Percentiles rank a stretch among this genome's conserved stretches.
Conservation (phyloP, 164 flowering plant species). For the Tetracentron sinense region DNA sequence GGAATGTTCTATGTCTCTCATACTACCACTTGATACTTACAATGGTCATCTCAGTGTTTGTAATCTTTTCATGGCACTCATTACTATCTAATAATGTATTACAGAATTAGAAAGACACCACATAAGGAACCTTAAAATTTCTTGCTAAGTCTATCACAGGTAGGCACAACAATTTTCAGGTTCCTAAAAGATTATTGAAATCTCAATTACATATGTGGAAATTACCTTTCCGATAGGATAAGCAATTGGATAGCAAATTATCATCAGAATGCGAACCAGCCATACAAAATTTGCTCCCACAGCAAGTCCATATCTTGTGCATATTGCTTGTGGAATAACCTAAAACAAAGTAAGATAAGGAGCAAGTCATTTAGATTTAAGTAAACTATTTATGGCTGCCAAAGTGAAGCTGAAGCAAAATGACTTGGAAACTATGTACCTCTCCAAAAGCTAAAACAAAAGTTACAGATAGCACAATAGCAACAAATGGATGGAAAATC, state of each 20-base stretch:
- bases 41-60: no score
- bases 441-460: slow-evolving; percentile 95
- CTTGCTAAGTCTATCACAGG: no score
- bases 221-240: slow-evolving; percentile 94
- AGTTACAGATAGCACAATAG: slow-evolving; percentile 89
- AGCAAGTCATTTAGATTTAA: neutral
- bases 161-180: no score
- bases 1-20: no score
- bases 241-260: slow-evolving; percentile 84
- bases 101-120: no score
- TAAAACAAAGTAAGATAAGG: slow-evolving; percentile 20
- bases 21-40: no score
- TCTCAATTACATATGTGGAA: slow-evolving; percentile 1
- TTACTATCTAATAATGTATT: no score
- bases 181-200: no score
- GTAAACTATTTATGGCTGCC: neutral
- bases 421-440: slow-evolving; percentile 38
- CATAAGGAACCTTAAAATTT: no score
- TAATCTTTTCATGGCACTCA: no score
- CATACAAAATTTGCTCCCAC: slow-evolving; percentile 92
- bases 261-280: slow-evolving; percentile 89
- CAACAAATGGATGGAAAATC: slow-evolving; percentile 80
- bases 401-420: slow-evolving; percentile 4
- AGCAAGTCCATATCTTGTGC: slow-evolving; percentile 94
- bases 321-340: slow-evolving; percentile 97